A percentile compares a stretch with the other conserved stretches of the same genome.
Conservation (phyloP, 2,329 filamentous ascomycete genomes). For the Monosporascus sp. region DNA sequence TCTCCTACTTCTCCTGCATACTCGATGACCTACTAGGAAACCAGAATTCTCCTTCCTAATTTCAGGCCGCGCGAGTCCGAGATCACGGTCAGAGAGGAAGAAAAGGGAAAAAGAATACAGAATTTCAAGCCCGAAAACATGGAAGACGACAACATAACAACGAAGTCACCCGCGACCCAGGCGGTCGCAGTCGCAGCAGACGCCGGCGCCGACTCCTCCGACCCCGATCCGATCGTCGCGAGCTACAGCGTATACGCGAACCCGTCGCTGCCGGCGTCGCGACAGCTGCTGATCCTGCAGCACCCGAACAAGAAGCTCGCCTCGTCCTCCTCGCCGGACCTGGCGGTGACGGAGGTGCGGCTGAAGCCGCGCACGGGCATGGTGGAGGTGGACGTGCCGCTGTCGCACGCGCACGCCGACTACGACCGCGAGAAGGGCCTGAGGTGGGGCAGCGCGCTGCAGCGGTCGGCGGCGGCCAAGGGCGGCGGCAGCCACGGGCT, state of each 20-base stretch:
- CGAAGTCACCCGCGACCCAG: neutral
- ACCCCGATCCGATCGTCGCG: slow-evolving; percentile 64
- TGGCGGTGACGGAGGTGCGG: slow-evolving; percentile 67
- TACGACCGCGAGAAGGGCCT: slow-evolving; percentile 84
- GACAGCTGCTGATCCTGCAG: slow-evolving; percentile 76
- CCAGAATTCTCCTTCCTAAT: too few relatives aligned
- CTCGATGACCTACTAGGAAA: neutral
- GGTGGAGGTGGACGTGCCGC: slow-evolving; percentile 85
- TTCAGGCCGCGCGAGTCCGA: too few relatives aligned
- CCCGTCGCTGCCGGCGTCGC: slow-evolving; percentile 56
- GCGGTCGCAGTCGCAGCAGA: neutral
- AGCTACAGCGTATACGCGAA: slow-evolving; percentile 86
- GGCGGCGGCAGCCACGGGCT: slow-evolving; percentile 64
- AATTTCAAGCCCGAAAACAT: too few relatives aligned
- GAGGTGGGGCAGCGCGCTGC: slow-evolving; percentile 73
- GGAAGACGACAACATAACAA: neutral
- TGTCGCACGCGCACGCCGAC: slow-evolving; percentile 60
- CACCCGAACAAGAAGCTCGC: slow-evolving; percentile 69
- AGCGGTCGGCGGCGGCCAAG: slow-evolving; percentile 52
- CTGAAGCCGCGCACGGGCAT: slow-evolving; percentile 79
- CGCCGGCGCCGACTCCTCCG: slow-evolving; percentile 19
- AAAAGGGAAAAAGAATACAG: too few relatives aligned
- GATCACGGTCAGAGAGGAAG: too few relatives aligned
- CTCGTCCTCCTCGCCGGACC: slow-evolving; percentile 46
- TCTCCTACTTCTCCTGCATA: neutral